phyloP scores from a whole-genome alignment of 2,329 filamentous ascomycete species.

The Exophiala sp. region DNA sequence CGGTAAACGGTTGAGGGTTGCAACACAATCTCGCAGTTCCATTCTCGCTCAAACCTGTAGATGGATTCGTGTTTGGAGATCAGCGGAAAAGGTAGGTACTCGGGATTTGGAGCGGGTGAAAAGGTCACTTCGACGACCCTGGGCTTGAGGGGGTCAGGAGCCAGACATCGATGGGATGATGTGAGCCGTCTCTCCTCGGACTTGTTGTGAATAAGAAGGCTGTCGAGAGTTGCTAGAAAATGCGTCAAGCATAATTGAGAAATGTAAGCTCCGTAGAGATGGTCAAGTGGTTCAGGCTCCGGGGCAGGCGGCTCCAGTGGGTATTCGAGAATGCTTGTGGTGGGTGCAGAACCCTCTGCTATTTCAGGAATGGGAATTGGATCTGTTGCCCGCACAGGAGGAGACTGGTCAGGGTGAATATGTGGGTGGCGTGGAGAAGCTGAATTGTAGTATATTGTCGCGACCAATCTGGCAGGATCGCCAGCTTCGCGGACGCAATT shows the following conservation, averaged over 20 bases:
- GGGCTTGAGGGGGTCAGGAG: conserved; percentile 36
- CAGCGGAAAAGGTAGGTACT: conserved; percentile 54
- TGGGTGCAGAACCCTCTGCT: conserved; percentile 45
- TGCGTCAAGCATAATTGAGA: conserved; percentile 52
- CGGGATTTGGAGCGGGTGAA: conserved; percentile 44
- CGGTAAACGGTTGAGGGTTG: conserved; percentile 69
- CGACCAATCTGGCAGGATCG: conserved; percentile 42
- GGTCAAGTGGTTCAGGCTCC: conserved; percentile 50
- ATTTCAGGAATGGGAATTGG: conserved; percentile 38
- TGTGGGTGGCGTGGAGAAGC: conserved; percentile 40
- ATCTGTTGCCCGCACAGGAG: conserved; percentile 35
- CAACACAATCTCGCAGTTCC: conserved; percentile 79
- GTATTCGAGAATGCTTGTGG: conserved; percentile 47
- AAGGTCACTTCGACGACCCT: conserved; percentile 50
- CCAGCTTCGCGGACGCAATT: conserved; percentile 37
- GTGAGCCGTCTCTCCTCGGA: conserved; percentile 44
- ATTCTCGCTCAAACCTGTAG: conserved; percentile 78
- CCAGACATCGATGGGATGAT: conserved; percentile 45
- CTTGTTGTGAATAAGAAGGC: conserved; percentile 33
- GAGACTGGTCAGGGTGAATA: conserved; percentile 45
- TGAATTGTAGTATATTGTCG: conserved; percentile 47
- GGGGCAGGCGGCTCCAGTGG: conserved; percentile 51
- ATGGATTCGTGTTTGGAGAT: conserved; percentile 74
- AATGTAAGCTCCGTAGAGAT: conserved; percentile 50
- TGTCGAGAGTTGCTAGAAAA: conserved; percentile 49